Conservation (phyloP, 495 filamentous ascomycete species). For the Daldinia concentrica region DNA sequence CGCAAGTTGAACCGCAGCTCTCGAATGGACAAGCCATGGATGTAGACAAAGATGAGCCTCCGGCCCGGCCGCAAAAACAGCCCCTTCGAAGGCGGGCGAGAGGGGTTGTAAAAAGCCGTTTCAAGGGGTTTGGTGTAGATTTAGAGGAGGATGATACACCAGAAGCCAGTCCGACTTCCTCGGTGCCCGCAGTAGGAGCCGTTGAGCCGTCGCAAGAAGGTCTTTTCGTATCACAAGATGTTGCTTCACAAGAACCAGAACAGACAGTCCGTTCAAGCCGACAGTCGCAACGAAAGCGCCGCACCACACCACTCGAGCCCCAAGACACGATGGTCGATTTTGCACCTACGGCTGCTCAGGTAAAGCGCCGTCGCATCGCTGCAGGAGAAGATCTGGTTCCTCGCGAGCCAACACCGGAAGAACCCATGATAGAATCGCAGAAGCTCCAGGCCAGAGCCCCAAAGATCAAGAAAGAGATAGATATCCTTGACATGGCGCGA, state of each 20-base stretch:
- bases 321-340: conserved; percentile 68
- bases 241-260: conserved; percentile 28
- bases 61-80: conserved; percentile 23
- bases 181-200: conserved; percentile 4
- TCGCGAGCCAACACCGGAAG: conserved; percentile 34
- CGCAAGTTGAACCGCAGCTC: conserved; percentile 24
- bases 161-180: conserved; percentile 16
- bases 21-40: conserved; percentile 45
- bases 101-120: conserved; percentile 65
- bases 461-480: conserved; percentile 66
- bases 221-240: conserved; percentile 52
- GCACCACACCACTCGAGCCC: conserved; percentile 49
- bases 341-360: conserved; percentile 73
- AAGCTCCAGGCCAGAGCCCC: conserved; percentile 27
- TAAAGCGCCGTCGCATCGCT: conserved; percentile 73
- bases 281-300: conserved; percentile 58
- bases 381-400: conserved; percentile 52
- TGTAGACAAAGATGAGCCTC: conserved; percentile 40
- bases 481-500: conserved; percentile 74
- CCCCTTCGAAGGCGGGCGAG: conserved; percentile 47
- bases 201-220: conserved; percentile 45
- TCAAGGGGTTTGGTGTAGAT: conserved; percentile 72
- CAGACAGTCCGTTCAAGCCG: conserved; percentile 32
- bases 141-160: conserved; percentile 47
- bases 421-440: conserved; percentile 26